Conservation (phyloP, 257 asterid species). For the Ajuga chamaepitys region DNA sequence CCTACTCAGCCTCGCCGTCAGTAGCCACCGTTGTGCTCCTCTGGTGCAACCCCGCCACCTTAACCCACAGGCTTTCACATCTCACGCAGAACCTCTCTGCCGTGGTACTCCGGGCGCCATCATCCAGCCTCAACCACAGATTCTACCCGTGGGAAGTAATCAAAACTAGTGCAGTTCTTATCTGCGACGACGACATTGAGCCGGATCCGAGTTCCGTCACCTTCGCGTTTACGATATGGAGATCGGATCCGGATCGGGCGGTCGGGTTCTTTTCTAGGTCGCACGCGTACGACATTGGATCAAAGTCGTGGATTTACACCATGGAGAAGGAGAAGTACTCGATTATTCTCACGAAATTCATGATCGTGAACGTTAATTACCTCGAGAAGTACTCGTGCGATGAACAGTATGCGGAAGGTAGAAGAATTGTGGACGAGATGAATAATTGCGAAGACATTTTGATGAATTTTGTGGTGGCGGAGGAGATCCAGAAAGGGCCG, state of each 20-base stretch:
- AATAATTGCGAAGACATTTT: conserved; percentile 82
- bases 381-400: conserved; percentile 58
- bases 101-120: conserved; percentile 44
- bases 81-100: conserved; percentile 56
- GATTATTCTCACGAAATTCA: conserved; percentile 66
- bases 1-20: conserved; percentile 57
- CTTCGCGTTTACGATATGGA: conserved; percentile 68
- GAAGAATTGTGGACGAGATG: conserved; percentile 41
- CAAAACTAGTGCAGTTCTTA: conserved; percentile 60
- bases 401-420: conserved; percentile 21
- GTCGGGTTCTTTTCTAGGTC: conserved; percentile 84
- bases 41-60: conserved; percentile 83
- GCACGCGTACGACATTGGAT: conserved; percentile 57
- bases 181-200: conserved; percentile 82
- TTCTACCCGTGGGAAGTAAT: conserved; percentile 58
- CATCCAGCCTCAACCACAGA: conserved; percentile 71
- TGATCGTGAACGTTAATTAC: conserved; percentile 45
- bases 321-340: conserved; percentile 65
- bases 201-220: conserved; percentile 44
- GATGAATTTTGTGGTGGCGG: conserved; percentile 80
- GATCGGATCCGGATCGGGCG: conserved; percentile 52
- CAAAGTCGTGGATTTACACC: conserved; percentile 70
- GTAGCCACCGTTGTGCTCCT: conserved; percentile 58
- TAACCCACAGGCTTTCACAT: conserved; percentile 34
- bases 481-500: conserved; percentile 47